Evolutionary conservation across 2,329 filamentous ascomycete genomes (phyloP), one percentile per base, ranked within the genome.

Genomic region (Mycosphaerelloides madeirae): DNA sequence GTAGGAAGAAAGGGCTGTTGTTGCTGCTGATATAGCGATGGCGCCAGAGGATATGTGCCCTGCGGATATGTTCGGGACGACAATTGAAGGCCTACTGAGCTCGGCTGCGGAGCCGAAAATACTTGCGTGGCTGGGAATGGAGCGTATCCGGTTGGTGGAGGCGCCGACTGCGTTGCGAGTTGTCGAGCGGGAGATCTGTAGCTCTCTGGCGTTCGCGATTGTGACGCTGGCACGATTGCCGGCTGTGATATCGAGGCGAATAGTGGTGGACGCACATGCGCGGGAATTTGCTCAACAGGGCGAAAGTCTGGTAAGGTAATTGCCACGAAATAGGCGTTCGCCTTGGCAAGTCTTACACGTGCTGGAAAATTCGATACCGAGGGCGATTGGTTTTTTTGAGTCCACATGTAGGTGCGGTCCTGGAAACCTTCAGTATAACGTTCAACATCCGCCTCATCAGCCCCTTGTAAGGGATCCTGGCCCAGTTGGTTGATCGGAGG

Each of bases 401-500:
- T 67, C 57, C 71, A 65, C 6, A 59, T 60, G 44, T 69, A 65
- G 2, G 65, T 63, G 22, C 65, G 61, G 42, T 71, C 66, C 6
- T 62, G 64, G 51, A 65, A 73, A 19, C 68, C 69, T 18, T 68
- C 66, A 28, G 68, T 72, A 33, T 70, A 63, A 31, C 63, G 61
- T 15, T 73, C 71, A 12, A 71, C 62, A 41, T 75, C 70, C 3
- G 58, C 59, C 32, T 73, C 68, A 3, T 56, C 53, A 7, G 73
- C 58, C 18, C 61, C 59, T 13, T 67, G 61, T 36, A 74, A 57
- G 9, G 68, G 67, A 52, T 73, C 69, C 31, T 71, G 64, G 3
- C 68, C 57, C 9, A 64, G 63, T 13, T 66, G 67, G n/a, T 62
- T 48, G 18, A 76, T 76, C 4, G 73, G 72, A 18, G 74, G 68